phyloP scores from a whole-genome alignment of 148 eudicot species.

The Dysphania ambrosioides region DNA sequence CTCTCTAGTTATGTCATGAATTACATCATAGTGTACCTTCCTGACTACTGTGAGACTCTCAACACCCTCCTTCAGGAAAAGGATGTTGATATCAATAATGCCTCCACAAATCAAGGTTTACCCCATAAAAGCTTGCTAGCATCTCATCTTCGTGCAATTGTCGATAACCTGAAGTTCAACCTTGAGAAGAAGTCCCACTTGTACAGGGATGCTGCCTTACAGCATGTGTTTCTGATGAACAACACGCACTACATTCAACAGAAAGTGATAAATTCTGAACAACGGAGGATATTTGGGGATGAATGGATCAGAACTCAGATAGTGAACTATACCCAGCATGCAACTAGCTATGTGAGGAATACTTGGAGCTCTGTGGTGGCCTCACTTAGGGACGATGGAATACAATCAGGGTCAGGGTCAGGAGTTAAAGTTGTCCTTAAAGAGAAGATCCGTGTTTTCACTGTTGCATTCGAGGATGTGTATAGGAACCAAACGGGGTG shows the following conservation, averaged over 20 bases:
- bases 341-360: constrained; percentile 52
- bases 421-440: constrained; percentile 34
- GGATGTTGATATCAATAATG: constrained; percentile 7
- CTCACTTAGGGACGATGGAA: constrained; percentile 47
- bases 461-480: constrained; percentile 57
- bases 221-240: constrained; percentile 69
- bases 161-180: constrained; percentile 48
- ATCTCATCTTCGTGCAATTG: constrained; percentile 38
- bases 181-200: constrained; percentile 50
- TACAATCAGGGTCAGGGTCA: constrained; percentile 31
- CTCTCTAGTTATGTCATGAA: constrained; percentile 76
- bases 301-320: constrained; percentile 57
- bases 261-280: constrained; percentile 47
- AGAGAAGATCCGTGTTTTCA: constrained; percentile 55
- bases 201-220: constrained; percentile 54
- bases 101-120: background rate
- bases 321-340: constrained; percentile 48
- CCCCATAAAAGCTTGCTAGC: constrained; percentile 30
- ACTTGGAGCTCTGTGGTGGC: constrained; percentile 59
- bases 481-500: constrained; percentile 58
- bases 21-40: constrained; percentile 41
- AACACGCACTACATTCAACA: constrained; percentile 65
- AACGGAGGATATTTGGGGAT: constrained; percentile 42
- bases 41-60: constrained; percentile 50
- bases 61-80: constrained; percentile 42